Percentiles rank a stretch among this genome's conserved stretches.
Evolutionary conservation across 140 eudicot species (phyloP).

Genomic region (Senecio squalidus): DNA sequence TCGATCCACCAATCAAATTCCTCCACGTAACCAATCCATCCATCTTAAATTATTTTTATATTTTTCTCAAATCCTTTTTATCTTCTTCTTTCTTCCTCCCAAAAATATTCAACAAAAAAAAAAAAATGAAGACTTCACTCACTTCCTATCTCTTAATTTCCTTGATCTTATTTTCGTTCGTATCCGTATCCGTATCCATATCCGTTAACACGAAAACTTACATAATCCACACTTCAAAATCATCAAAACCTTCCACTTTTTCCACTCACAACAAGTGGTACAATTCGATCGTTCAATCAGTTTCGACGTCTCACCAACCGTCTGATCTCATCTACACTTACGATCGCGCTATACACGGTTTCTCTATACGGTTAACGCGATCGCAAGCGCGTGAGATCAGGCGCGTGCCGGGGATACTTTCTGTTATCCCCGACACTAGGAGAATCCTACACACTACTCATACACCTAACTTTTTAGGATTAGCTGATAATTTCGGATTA

Average conservation of each 20-base stretch:
- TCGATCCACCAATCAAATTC: background rate
- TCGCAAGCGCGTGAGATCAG: conserved; percentile 51
- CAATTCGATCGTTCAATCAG: conserved; percentile 51
- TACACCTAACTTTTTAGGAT: conserved; percentile 72
- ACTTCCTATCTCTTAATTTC: conserved; percentile 10
- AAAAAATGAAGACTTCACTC: conserved; percentile 23
- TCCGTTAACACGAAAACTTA: conserved; percentile 33
- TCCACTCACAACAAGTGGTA: conserved; percentile 63
- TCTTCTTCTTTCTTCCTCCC: background rate
- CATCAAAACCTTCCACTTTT: conserved; percentile 46
- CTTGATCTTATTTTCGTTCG: background rate
- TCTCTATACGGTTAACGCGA: conserved; percentile 66
- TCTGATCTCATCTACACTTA: conserved; percentile 67
- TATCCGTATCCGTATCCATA: background rate
- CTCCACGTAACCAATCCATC: background rate
- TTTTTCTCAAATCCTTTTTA: background rate
- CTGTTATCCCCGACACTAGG: conserved; percentile 62
- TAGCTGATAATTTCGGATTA: conserved; percentile 61
- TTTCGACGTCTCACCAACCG: conserved; percentile 35
- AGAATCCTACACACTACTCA: conserved; percentile 81
- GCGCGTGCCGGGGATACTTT: conserved; percentile 45
- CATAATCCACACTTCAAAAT: conserved; percentile 69
- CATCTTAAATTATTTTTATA: background rate
- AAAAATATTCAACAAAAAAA: conserved; percentile 12
- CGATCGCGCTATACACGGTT: conserved; percentile 55